phyloP scores from a whole-genome alignment of 1,284 basidiomycete genomes.

The Phenoliferia sp. region DNA sequence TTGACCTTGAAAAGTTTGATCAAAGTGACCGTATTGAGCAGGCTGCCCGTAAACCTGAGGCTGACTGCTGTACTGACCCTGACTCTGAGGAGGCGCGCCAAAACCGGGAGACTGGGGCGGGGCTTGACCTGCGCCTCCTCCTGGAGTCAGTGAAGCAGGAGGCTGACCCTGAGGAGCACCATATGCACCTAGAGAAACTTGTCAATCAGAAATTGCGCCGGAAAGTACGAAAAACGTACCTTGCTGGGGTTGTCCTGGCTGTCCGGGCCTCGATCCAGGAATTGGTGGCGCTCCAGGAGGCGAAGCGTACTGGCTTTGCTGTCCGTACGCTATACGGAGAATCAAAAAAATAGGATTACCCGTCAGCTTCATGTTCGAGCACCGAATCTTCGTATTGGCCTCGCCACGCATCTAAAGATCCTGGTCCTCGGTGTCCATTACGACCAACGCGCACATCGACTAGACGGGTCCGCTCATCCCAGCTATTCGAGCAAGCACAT shows the following conservation, averaged over 20 bases:
- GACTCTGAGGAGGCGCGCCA: neutral
- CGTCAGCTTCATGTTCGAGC: neutral
- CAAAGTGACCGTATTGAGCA: constrained; percentile 26
- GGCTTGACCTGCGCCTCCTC: no score
- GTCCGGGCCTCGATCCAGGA: constrained; percentile 19
- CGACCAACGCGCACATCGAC: no score
- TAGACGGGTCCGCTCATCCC: no score
- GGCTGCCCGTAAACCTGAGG: no score
- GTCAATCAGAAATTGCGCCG: neutral
- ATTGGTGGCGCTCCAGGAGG: neutral
- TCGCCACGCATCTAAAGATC: neutral
- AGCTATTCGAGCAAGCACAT: no score
- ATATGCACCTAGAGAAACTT: neutral
- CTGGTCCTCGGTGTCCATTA: neutral
- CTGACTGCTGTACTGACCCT: neutral
- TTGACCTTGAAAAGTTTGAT: constrained; percentile 7
- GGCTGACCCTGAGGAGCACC: neutral
- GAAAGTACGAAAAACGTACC: constrained; percentile 16
- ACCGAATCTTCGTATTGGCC: neutral
- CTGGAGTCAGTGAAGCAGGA: neutral
- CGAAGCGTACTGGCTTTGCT: neutral
- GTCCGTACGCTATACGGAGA: neutral
- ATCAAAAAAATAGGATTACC: neutral
- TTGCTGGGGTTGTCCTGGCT: constrained; percentile 17
- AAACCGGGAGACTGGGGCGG: no score